These are phyloP conservation scores for Dunaliella primolecta DNA, from an alignment of 139 green algal species.

Conservation along the genomic window DNA sequence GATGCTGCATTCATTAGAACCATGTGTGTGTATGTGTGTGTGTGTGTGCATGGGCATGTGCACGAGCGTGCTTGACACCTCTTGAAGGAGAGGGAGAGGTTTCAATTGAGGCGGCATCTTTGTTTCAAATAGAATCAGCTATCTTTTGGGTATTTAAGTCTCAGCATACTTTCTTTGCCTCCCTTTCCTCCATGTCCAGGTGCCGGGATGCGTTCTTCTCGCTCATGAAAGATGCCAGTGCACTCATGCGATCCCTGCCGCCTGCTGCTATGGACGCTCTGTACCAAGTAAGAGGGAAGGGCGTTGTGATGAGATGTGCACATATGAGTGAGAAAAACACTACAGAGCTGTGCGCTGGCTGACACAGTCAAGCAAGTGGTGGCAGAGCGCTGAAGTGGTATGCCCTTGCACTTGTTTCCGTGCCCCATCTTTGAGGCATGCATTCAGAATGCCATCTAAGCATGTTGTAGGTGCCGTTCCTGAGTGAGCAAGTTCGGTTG, in stretches of 20 bases:
- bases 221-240: conserved; percentile 38
- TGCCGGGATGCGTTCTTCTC: conserved; percentile 54
- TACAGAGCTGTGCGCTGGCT: too few relatives aligned
- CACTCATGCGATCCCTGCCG: conserved; percentile 4
- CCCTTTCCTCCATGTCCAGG: not conserved
- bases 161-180: too few relatives aligned
- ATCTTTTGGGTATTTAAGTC: too few relatives aligned
- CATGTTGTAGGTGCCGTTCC: too few relatives aligned
- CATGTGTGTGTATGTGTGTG: not conserved
- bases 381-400: not conserved
- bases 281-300: not conserved
- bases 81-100: not conserved
- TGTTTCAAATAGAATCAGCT: too few relatives aligned
- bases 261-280: not conserved
- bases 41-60: not conserved
- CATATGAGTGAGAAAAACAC: too few relatives aligned
- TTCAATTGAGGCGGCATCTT: too few relatives aligned
- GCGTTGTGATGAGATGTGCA: not conserved
- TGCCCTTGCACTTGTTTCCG: not conserved
- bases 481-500: too few relatives aligned
- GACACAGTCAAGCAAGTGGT: too few relatives aligned
- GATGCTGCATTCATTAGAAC: too few relatives aligned
- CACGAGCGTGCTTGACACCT: not conserved
- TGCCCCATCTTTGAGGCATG: too few relatives aligned
- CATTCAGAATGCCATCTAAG: too few relatives aligned